These are phyloP conservation scores for Cokeromyces recurvatus DNA, from an alignment of 371 early-diverging fungal species.

Conservation along the genomic window DNA sequence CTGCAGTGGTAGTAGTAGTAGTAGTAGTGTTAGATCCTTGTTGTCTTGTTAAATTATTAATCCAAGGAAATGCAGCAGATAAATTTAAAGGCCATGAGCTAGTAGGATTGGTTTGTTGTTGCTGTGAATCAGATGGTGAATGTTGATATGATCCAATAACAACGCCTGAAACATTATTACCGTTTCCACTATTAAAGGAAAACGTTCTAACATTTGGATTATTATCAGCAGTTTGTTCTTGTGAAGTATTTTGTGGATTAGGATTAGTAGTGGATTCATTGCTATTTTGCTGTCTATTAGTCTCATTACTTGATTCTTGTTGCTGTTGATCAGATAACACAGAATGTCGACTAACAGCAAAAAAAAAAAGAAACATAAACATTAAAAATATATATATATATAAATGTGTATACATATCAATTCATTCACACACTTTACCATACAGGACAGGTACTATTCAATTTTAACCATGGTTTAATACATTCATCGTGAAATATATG, in stretches of 20 bases:
- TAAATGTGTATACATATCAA: not conserved
- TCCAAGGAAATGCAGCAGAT: constrained; percentile 6
- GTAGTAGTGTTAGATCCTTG: too few relatives aligned
- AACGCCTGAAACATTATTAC: too few relatives aligned
- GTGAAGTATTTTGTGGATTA: not conserved
- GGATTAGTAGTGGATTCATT: too few relatives aligned
- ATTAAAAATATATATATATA: not conserved
- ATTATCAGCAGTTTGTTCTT: not conserved
- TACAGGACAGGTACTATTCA: constrained; percentile 87
- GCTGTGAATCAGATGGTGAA: too few relatives aligned
- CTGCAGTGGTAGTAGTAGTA: too few relatives aligned
- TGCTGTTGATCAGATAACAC: constrained; percentile 30
- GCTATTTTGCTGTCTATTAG: too few relatives aligned
- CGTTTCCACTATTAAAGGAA: constrained; percentile 1
- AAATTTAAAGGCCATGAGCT: constrained; percentile 6
- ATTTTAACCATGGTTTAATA: constrained; percentile 85
- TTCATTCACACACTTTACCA: constrained; percentile 51
- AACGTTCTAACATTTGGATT: too few relatives aligned
- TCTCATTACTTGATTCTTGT: too few relatives aligned
- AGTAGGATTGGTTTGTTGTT: not conserved
- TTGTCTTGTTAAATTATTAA: not conserved
- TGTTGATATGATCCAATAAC: too few relatives aligned
- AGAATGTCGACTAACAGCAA: constrained; percentile 41
- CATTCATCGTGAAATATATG: constrained; percentile 87
- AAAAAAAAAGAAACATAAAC: too few relatives aligned